Base-by-base conservation (phyloP, 192 early-diverging fungal genomes). In the Chytriomyces sp. region DNA sequence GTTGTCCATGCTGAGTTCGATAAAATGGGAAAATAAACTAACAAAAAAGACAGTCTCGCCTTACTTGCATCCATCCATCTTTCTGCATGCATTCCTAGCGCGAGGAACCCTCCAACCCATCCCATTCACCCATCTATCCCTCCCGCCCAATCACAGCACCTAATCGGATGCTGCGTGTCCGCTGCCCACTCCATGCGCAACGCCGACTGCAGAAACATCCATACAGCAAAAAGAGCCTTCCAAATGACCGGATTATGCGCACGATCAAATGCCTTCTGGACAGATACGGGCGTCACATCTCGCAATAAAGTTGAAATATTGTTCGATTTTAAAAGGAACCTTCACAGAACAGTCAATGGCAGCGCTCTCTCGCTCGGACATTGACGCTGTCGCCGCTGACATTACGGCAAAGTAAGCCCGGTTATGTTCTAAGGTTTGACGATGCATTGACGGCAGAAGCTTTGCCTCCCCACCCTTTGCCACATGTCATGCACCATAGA, bases 281-380 rank as follows among this genome's bases (percentile, higher is more conserved):
- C 53, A 57, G 53, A 57, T 57, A 57, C 53, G 53, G 53, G 53
- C 53, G 20, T 57, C 53, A 57, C 53, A 57, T 57, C 53, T 20
- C 53, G 13, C 53, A 57, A 57, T 57, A 57, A 57, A 57, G 35
- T 35, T 35, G 20, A 57, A 13, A 57, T 57, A 13, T 57, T 20
- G 18, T 10, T 53, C 50, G 18, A 57, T 20, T 57, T 20, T 20
- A 20, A 57, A 57, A n/a, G 1, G 13, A 20, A n/a, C 53, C 5
- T n/a, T 57, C 53, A 57, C 20, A 20, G 3, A 3, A 20, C 20
- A 13, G 13, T 20, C 13, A 57, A n/a, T 20, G 13, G 53, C 16
- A 0, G 53, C 53, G 3, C 53, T 57, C 20, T n/a, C 63, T 23
- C 11, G 1, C 26, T 16, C 63, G 3, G 63, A 64, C 3, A 64